Evolutionary conservation across 176 grass and related monocot genomes (phyloP).

Genomic region (Juncus effusus): DNA sequence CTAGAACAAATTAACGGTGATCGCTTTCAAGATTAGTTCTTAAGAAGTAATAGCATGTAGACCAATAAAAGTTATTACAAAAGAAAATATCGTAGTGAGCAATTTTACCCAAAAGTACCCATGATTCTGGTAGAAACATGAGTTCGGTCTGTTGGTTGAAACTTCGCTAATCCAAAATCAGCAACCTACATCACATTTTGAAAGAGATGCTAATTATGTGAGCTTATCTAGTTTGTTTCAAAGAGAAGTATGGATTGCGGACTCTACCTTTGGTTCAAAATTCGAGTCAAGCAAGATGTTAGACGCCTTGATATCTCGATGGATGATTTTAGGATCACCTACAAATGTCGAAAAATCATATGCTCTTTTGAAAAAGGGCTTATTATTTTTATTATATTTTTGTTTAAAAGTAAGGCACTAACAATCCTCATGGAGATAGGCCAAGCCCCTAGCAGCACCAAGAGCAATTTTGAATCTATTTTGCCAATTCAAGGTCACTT

Average conservation of each 20-base stretch:
- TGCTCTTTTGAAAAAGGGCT: neutral
- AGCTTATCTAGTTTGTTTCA: neutral
- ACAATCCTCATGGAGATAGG: constrained; percentile 60
- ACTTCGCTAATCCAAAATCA: constrained; percentile 58
- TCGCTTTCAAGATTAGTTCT: neutral
- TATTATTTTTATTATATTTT: neutral
- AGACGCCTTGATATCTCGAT: constrained; percentile 54
- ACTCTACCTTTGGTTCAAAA: constrained; percentile 53
- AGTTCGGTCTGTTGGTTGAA: constrained; percentile 35
- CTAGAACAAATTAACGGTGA: constrained; percentile 3
- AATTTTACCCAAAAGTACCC: constrained; percentile 50
- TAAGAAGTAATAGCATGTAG: no score
- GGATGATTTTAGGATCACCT: constrained; percentile 59
- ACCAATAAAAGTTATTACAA: no score
- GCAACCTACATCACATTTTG: constrained; percentile 38
- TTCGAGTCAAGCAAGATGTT: constrained; percentile 54
- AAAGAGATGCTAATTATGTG: neutral
- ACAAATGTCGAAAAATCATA: neutral
- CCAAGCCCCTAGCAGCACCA: constrained; percentile 43
- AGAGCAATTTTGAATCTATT: constrained; percentile 44
- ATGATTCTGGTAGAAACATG: constrained; percentile 59
- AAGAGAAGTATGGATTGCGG: neutral
- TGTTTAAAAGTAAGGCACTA: constrained; percentile 9
- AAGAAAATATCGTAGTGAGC: no score
- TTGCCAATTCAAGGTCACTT: constrained; percentile 29